Evolutionary conservation across 1,139 yeast genomes (phyloP).

Genomic region (Suhomyces chickasaworum): DNA sequence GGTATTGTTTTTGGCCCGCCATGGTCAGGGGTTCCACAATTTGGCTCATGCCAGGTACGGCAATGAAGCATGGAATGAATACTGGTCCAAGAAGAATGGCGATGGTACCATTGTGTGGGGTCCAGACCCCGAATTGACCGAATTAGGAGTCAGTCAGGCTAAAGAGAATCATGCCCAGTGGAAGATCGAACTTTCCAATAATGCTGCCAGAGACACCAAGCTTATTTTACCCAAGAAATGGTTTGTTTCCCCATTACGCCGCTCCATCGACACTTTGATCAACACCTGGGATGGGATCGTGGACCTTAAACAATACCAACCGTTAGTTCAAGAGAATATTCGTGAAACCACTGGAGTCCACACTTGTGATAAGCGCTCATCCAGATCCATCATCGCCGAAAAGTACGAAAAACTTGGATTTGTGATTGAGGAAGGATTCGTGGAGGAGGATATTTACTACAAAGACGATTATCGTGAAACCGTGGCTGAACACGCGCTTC

Average conservation of each 20-base stretch:
- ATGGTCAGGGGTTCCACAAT: constrained; percentile 51
- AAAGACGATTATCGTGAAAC: constrained; percentile 42
- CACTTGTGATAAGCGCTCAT: constrained; percentile 46
- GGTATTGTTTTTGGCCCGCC: constrained; percentile 45
- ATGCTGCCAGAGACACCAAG: constrained; percentile 28
- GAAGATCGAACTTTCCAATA: constrained; percentile 18
- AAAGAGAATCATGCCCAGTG: constrained; percentile 24
- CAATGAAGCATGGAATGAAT: constrained; percentile 43
- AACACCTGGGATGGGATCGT: constrained; percentile 31
- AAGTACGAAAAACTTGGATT: constrained; percentile 29
- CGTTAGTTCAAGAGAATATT: constrained; percentile 43
- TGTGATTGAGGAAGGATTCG: constrained; percentile 44
- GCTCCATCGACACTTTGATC: constrained; percentile 42
- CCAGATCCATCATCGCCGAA: constrained; percentile 31
- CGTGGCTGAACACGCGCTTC: constrained; percentile 42
- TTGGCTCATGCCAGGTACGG: constrained; percentile 47
- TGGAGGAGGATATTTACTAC: constrained; percentile 43
- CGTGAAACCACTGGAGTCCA: constrained; percentile 50
- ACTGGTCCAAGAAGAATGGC: constrained; percentile 46
- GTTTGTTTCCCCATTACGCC: constrained; percentile 40
- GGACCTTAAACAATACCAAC: constrained; percentile 28
- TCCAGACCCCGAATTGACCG: constrained; percentile 49
- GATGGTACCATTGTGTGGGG: constrained; percentile 51
- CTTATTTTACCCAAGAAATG: constrained; percentile 33
- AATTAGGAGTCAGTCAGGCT: constrained; percentile 45